phyloP scores from a whole-genome alignment of 2,329 filamentous ascomycete species.

The Cordyceps javanica region DNA sequence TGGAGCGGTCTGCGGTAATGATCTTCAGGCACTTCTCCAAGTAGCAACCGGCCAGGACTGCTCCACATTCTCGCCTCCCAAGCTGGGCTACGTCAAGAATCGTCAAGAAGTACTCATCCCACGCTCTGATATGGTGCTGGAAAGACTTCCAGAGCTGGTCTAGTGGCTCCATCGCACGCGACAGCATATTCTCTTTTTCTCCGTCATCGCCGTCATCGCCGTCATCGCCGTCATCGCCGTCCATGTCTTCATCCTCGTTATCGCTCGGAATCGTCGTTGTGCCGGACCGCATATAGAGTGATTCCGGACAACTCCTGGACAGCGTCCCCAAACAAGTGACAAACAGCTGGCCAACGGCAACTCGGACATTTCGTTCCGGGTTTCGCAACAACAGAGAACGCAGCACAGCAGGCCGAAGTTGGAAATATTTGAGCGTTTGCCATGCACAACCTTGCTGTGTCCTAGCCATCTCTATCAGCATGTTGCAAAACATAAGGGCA shows the following conservation, averaged over 20 bases:
- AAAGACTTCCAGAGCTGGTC: slow-evolving; percentile 56
- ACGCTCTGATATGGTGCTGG: slow-evolving; percentile 56
- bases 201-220: slow-evolving; percentile 8
- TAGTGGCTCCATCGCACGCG: slow-evolving; percentile 41
- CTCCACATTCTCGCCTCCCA: slow-evolving; percentile 50
- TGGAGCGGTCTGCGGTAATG: slow-evolving; percentile 50
- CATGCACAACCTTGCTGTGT: slow-evolving; percentile 50
- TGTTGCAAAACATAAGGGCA: slow-evolving; percentile 48
- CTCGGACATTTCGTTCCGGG: slow-evolving; percentile 49
- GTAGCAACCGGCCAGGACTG: slow-evolving; percentile 56
- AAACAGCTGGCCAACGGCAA: slow-evolving; percentile 44
- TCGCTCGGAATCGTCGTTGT: neutral
- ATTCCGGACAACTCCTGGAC: slow-evolving; percentile 37
- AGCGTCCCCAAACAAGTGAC: slow-evolving; percentile 47
- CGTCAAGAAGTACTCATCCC: slow-evolving; percentile 72
- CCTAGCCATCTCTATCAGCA: slow-evolving; percentile 42
- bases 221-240: neutral
- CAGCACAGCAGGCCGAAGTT: slow-evolving; percentile 48
- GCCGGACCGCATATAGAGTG: slow-evolving; percentile 32
- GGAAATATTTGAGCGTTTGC: slow-evolving; percentile 57
- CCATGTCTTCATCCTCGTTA: slow-evolving; percentile 7
- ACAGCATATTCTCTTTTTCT: slow-evolving; percentile 23
- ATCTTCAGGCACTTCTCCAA: slow-evolving; percentile 53
- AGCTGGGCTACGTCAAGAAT: slow-evolving; percentile 59
- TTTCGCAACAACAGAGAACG: slow-evolving; percentile 60